Evolutionary conservation across 306 rosid species (phyloP).

Genomic region (Casuarina glauca): DNA sequence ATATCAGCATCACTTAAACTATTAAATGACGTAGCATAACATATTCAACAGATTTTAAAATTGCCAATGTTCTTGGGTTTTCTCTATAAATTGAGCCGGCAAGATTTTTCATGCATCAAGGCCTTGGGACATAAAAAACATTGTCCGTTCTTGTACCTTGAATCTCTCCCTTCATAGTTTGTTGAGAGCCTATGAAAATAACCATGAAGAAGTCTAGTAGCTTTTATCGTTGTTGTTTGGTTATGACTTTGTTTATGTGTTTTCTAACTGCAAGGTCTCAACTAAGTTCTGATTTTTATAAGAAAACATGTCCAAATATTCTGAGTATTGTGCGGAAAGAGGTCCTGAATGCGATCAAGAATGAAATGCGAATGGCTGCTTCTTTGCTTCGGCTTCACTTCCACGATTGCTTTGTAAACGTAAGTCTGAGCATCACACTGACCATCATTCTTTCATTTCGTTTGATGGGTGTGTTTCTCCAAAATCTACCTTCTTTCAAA

Average conservation of each 20-base stretch:
- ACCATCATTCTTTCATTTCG: no score
- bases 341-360: conserved; percentile 53
- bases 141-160: background rate
- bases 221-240: conserved; percentile 22
- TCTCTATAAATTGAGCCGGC: background rate
- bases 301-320: conserved; percentile 60
- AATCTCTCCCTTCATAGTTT: background rate
- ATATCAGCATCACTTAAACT: background rate
- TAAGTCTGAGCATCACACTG: conserved; percentile 29
- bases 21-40: background rate
- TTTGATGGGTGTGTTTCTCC: background rate
- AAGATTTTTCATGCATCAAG: background rate
- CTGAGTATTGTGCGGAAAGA: conserved; percentile 52
- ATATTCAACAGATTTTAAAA: background rate
- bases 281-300: conserved; percentile 61
- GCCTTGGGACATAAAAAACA: background rate
- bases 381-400: no score
- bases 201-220: conserved; percentile 34
- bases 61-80: background rate
- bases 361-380: conserved; percentile 78
- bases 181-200: background rate
- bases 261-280: conserved; percentile 52
- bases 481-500: background rate
- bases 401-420: conserved; percentile 52
- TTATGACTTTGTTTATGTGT: conserved; percentile 36